Base-by-base conservation (phyloP, 305 asterid genomes). In the Salvia sclarea region DNA sequence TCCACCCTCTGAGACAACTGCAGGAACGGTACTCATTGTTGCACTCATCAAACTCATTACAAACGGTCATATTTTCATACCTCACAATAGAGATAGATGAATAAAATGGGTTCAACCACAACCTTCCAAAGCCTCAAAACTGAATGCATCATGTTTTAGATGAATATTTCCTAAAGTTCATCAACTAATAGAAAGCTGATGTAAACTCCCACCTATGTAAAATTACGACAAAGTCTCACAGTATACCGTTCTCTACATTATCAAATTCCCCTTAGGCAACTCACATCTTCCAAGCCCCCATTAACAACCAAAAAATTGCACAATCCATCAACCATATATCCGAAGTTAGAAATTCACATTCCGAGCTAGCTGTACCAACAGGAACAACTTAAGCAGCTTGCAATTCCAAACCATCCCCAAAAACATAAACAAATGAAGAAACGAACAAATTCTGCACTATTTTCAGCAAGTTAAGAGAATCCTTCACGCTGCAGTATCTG, bases 251-350 rank as follows among this genome's bases (percentile, higher is more conserved):
- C 56, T 24, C 64, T 4, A 56, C 43, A 24, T 45, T 6, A 62
- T 43, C 40, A 52, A 60, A 70, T 52, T 38, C 30, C 17, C 45
- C 14, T 28, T 65, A 43, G 5, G n/a, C 20, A 22, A 50, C 54
- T 31, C 63, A 53, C 63, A 40, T 43, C 50, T 54, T 25, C 61
- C 61, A 43, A 33, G 45, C 73, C 20, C 44, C 54, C 38, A 11
- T 37, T 24, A 4, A 1, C 68, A 66, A 31, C 49, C 43, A 37
- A 38, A 9, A 17, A 63, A 48, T 10, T 57, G 43, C 55, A 53
- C 17, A 22, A 31, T 50, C 43, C 31, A 16, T 12, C 30, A 30
- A 16, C 25, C 20, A 41, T 64, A 57, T 64, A 38, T 69, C 49
- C 35, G 3, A 31, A 50, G 20, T 59, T 52, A 8, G 44, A 60